Evolutionary conservation across 108 stramenopile genomes (phyloP).

Genomic region (Skeletonema grethae): DNA sequence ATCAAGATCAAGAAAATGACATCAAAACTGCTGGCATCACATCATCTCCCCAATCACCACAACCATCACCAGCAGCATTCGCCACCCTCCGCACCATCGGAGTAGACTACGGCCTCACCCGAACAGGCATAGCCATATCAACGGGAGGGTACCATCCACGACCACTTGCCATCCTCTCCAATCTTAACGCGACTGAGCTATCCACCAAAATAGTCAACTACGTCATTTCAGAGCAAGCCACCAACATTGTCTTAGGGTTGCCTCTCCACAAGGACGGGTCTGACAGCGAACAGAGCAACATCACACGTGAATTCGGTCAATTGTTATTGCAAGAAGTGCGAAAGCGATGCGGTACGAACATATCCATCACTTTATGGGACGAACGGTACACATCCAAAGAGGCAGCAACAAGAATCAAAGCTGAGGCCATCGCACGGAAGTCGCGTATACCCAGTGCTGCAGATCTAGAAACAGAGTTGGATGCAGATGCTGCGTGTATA

Average conservation of each 20-base stretch:
- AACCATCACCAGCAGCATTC: not conserved
- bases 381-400: slow-evolving; percentile 85
- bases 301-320: slow-evolving; percentile 73
- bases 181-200: slow-evolving; percentile 38
- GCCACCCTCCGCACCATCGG: slow-evolving; percentile 59
- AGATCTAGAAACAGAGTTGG: slow-evolving; percentile 56
- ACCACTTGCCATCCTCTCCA: slow-evolving; percentile 63
- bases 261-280: slow-evolving; percentile 85
- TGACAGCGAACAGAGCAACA: slow-evolving; percentile 65
- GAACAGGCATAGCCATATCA: slow-evolving; percentile 78
- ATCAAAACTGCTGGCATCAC: not conserved
- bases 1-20: not conserved
- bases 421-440: slow-evolving; percentile 42
- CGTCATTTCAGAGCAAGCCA: slow-evolving; percentile 53
- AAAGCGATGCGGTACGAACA: slow-evolving; percentile 18
- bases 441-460: slow-evolving; percentile 4
- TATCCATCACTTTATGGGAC: slow-evolving; percentile 73
- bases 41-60: not conserved
- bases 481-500: slow-evolving; percentile 83
- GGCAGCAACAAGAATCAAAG: slow-evolving; percentile 62
- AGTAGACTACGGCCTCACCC: slow-evolving; percentile 79
- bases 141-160: slow-evolving; percentile 69
- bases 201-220: slow-evolving; percentile 47
- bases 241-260: slow-evolving; percentile 72
- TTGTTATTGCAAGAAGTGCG: slow-evolving; percentile 18